Evolutionary conservation across 73 alveolate species (phyloP).

Genomic region (Tetrahymena elliotti): DNA sequence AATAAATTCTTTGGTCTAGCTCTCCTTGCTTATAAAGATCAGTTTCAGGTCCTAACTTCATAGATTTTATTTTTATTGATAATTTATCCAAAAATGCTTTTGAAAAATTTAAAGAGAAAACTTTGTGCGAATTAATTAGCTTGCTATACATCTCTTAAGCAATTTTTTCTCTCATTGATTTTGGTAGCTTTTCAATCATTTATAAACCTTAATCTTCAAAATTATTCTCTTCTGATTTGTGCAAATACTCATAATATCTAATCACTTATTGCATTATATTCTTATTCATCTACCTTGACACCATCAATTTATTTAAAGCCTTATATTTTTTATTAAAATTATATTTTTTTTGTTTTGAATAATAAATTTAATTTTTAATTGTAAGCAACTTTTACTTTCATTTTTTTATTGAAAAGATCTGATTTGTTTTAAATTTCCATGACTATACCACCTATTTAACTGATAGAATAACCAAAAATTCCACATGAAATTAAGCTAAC

Average conservation of each 20-base stretch:
- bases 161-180: neutral
- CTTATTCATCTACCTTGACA: neutral
- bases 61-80: neutral
- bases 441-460: constrained; percentile 10
- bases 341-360: too few relatives aligned
- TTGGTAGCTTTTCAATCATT: neutral
- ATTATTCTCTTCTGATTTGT: neutral
- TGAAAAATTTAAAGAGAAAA: neutral
- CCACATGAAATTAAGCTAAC: constrained; percentile 27
- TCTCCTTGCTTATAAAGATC: neutral
- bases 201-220: neutral
- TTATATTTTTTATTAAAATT: neutral
- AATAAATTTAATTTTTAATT: too few relatives aligned
- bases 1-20: neutral
- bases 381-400: neutral
- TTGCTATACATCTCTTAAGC: neutral
- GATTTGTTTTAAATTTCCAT: neutral
- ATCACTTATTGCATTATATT: neutral
- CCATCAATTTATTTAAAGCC: neutral
- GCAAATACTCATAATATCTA: neutral
- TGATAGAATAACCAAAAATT: constrained; percentile 34
- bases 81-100: neutral
- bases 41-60: neutral
- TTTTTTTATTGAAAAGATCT: neutral
- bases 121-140: neutral